These are phyloP conservation scores for Rauvolfia tetraphylla DNA, from an alignment of 257 asterid genomes.

Conservation along the genomic window DNA sequence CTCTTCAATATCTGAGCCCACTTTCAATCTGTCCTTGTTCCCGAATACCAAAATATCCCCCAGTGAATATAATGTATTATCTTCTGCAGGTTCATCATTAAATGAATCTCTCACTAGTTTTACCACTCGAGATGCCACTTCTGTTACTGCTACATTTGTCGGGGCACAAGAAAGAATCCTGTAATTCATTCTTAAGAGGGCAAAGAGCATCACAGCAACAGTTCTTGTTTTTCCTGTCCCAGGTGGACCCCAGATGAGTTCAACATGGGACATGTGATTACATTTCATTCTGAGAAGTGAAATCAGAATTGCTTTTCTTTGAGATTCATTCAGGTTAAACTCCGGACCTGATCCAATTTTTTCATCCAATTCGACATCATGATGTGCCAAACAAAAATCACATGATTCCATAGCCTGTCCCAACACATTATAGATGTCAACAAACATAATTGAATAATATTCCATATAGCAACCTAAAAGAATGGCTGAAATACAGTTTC, in stretches of 20 bases:
- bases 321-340: slow-evolving; percentile 25
- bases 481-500: no score
- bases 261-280: slow-evolving; percentile 17
- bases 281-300: slow-evolving; percentile 18
- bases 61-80: slow-evolving; percentile 18
- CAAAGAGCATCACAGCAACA: slow-evolving; percentile 34
- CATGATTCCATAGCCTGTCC: slow-evolving; percentile 17
- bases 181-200: slow-evolving; percentile 34
- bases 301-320: slow-evolving; percentile 17
- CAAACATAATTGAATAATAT: no score
- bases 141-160: slow-evolving; percentile 54
- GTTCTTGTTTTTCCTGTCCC: slow-evolving; percentile 63
- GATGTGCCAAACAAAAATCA: slow-evolving; percentile 1
- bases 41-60: slow-evolving; percentile 40
- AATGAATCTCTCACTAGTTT: slow-evolving; percentile 26
- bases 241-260: slow-evolving; percentile 60
- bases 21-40: slow-evolving; percentile 20
- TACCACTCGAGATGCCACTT: slow-evolving; percentile 44
- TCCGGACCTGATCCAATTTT: background rate
- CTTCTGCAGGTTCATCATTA: slow-evolving; percentile 12
- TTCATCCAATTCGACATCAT: background rate
- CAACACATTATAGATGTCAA: background rate
- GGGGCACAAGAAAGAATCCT: slow-evolving; percentile 60
- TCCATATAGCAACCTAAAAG: no score
- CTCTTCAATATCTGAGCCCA: slow-evolving; percentile 28